phyloP scores from a whole-genome alignment of 2,329 filamentous ascomycete genomes.

The Penicillium sp. region DNA sequence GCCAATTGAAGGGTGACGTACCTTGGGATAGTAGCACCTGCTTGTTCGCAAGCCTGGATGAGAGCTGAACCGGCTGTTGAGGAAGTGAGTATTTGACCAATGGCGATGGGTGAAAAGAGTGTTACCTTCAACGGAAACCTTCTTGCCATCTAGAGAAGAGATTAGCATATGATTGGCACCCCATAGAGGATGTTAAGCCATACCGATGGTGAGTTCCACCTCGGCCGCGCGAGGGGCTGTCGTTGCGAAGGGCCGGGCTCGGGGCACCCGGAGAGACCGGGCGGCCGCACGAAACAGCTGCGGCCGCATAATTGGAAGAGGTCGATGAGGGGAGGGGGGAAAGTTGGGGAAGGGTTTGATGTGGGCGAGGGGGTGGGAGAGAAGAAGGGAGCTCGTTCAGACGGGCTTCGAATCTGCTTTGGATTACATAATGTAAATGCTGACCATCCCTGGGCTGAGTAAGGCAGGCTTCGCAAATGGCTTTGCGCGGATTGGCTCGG shows the following conservation, averaged over 20 bases:
- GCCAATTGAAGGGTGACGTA: conserved; percentile 40
- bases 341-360: conserved; percentile 11
- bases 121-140: conserved; percentile 94
- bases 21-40: conserved; percentile 84
- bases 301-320: conserved; percentile 59
- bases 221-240: conserved; percentile 78
- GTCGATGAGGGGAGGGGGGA: conserved; percentile 15
- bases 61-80: conserved; percentile 84
- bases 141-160: conserved; percentile 77
- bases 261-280: conserved; percentile 54
- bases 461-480: conserved; percentile 37
- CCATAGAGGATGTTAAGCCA: conserved; percentile 58
- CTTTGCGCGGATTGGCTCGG: conserved; percentile 39
- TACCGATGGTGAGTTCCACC: conserved; percentile 95
- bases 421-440: conserved; percentile 29
- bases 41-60: conserved; percentile 99
- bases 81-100: conserved; percentile 25
- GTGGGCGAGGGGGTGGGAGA: conserved; percentile 18
- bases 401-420: conserved; percentile 31
- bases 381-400: conserved; percentile 26
- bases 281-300: conserved; percentile 63
- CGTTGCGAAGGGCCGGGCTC: conserved; percentile 75
- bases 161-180: conserved; percentile 33
- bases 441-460: conserved; percentile 25
- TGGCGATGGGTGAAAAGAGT: not conserved